Evolutionary conservation across 768 basidiomycete species (phyloP).

Genomic region (Suillus americanus): DNA sequence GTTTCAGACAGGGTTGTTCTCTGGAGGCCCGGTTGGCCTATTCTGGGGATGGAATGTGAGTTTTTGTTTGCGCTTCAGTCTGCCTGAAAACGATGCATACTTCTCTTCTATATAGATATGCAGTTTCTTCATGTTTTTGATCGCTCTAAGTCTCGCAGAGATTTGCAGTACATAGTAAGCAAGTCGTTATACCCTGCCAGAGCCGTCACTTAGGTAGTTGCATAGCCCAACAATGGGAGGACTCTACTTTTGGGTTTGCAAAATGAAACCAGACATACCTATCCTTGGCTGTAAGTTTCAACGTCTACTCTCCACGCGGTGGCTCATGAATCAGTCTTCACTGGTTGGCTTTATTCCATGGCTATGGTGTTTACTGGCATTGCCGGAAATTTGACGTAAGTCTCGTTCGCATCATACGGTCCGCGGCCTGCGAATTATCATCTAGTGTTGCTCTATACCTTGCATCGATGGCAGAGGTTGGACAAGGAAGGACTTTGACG

Average conservation of each 20-base stretch:
- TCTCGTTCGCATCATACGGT: neutral
- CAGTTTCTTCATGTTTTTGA: constrained; percentile 57
- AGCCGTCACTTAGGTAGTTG: constrained; percentile 1
- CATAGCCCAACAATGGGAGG: constrained; percentile 55
- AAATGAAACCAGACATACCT: constrained; percentile 54
- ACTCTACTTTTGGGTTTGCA: constrained; percentile 64
- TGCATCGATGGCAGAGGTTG: constrained; percentile 52
- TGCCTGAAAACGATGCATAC: neutral
- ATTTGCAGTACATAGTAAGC: constrained; percentile 58
- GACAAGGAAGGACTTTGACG: constrained; percentile 42
- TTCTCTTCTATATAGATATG: constrained; percentile 38
- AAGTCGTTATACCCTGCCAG: neutral
- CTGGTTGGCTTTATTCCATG: constrained; percentile 61
- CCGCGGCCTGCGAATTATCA: neutral
- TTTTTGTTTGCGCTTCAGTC: neutral
- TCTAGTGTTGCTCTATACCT: constrained; percentile 51
- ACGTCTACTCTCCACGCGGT: neutral
- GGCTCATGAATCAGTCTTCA: constrained; percentile 29
- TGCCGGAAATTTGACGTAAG: constrained; percentile 53
- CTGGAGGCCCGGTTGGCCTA: constrained; percentile 55
- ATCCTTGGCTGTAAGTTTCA: constrained; percentile 49
- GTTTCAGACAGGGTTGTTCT: constrained; percentile 58
- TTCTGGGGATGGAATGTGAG: constrained; percentile 67
- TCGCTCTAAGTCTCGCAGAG: constrained; percentile 55
- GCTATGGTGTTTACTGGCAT: constrained; percentile 61